phyloP scores from a whole-genome alignment of 2,329 filamentous ascomycete genomes.

The Aspergillus novofumigatus region DNA sequence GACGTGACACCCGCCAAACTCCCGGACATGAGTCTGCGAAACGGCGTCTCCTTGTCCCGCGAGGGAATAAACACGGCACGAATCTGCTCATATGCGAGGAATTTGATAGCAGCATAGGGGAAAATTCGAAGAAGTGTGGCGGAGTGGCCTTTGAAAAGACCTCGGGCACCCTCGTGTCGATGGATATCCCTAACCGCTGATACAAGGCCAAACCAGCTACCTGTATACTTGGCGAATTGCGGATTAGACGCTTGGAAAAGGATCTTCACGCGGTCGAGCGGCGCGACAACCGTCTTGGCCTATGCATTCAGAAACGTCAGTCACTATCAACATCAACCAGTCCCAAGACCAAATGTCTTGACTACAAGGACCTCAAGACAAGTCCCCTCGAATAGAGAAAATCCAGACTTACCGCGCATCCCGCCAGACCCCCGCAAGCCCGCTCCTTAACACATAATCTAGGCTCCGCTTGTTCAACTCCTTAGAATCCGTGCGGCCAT shows the following conservation, averaged over 20 bases:
- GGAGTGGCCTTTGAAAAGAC: constrained; percentile 89
- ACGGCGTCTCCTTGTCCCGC: constrained; percentile 70
- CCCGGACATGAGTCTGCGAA: constrained; percentile 56
- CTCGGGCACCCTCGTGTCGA: constrained; percentile 63
- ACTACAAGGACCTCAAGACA: not conserved
- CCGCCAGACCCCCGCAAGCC: constrained; percentile 81
- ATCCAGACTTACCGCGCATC: constrained; percentile 69
- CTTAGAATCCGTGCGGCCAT: constrained; percentile 18
- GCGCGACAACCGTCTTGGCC: constrained; percentile 94
- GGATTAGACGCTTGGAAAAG: constrained; percentile 95
- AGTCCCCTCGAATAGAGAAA: not conserved
- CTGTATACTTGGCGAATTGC: constrained; percentile 87
- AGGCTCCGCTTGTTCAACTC: constrained; percentile 66
- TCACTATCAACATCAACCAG: constrained; percentile 1
- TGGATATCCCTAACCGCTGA: constrained; percentile 82
- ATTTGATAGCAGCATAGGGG: constrained; percentile 96
- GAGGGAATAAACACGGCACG: constrained; percentile 70
- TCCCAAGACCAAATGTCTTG: not conserved
- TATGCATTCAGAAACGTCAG: constrained; percentile 35
- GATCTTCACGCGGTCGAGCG: constrained; percentile 96
- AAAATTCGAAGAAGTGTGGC: constrained; percentile 93
- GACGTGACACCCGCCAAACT: constrained; percentile 68
- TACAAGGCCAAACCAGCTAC: constrained; percentile 80
- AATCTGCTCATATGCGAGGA: constrained; percentile 95
- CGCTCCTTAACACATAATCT: constrained; percentile 80